These are phyloP conservation scores for Saccharomyces hybrid DNA, from an alignment of 1,139 yeast species.

Conservation along the genomic window DNA sequence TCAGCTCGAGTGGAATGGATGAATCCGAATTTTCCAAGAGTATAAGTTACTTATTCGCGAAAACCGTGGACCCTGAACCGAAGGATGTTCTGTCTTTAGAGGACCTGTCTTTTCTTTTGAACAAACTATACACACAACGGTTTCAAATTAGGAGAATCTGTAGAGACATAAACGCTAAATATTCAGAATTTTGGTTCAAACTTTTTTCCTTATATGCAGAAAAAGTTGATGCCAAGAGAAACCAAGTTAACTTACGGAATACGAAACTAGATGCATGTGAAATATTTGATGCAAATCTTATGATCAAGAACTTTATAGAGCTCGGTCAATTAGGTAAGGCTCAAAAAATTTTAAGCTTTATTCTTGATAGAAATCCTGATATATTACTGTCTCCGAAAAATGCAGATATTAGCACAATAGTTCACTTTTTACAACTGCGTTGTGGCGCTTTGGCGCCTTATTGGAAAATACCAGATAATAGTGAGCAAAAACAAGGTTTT, in stretches of 20 bases:
- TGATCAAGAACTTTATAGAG: conserved; percentile 19
- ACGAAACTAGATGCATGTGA: conserved; percentile 4
- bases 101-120: not conserved
- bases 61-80: not conserved
- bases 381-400: conserved; percentile 2
- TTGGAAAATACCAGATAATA: conserved; percentile 1
- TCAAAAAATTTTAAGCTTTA: conserved; percentile 17
- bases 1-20: not conserved
- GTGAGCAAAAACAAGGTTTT: not conserved
- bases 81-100: not conserved
- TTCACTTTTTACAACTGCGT: conserved; percentile 9
- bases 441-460: conserved; percentile 1
- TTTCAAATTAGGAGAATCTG: not conserved
- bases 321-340: conserved; percentile 23
- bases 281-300: conserved; percentile 21
- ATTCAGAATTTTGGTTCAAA: not conserved
- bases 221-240: not conserved
- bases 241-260: not conserved
- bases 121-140: not conserved
- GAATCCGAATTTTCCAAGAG: not conserved
- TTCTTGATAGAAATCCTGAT: conserved; percentile 12
- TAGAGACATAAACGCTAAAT: not conserved
- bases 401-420: conserved; percentile 16
- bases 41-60: not conserved
- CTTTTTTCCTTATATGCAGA: not conserved